Conservation (phyloP, 208 protist genomes). For the Leishmania martiniquensis region DNA sequence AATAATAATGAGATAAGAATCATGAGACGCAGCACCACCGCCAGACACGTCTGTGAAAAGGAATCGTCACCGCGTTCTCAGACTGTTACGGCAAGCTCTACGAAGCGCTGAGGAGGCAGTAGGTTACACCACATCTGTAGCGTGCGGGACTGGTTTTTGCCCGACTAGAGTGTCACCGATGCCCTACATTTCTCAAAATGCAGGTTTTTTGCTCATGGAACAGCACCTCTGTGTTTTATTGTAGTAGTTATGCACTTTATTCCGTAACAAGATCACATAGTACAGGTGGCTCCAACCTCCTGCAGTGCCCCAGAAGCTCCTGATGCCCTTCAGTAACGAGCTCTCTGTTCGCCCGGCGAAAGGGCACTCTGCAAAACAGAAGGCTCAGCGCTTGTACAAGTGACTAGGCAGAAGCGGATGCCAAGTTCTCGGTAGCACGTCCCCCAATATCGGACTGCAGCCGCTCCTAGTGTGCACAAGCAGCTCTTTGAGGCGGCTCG, state of each 20-base stretch:
- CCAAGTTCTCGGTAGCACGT: background rate
- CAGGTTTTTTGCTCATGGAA: background rate
- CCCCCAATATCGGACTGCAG: background rate
- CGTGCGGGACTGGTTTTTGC: background rate
- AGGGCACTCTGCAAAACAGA: background rate
- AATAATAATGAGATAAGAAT: background rate
- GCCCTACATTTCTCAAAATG: background rate
- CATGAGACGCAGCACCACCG: background rate
- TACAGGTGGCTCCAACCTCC: background rate
- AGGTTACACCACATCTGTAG: background rate
- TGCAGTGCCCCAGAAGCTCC: background rate
- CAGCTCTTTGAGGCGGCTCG: background rate
- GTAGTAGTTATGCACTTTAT: background rate
- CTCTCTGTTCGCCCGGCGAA: background rate
- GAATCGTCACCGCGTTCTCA: background rate
- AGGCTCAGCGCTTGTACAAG: background rate
- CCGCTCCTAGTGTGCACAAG: background rate
- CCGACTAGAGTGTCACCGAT: background rate
- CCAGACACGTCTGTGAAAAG: background rate
- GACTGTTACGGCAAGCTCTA: background rate
- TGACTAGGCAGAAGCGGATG: background rate
- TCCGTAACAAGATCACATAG: background rate
- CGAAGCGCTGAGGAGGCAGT: background rate
- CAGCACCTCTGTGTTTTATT: background rate
- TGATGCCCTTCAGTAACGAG: background rate